Base-by-base conservation (phyloP, 495 filamentous ascomycete species). In the Tuber magnatum region DNA sequence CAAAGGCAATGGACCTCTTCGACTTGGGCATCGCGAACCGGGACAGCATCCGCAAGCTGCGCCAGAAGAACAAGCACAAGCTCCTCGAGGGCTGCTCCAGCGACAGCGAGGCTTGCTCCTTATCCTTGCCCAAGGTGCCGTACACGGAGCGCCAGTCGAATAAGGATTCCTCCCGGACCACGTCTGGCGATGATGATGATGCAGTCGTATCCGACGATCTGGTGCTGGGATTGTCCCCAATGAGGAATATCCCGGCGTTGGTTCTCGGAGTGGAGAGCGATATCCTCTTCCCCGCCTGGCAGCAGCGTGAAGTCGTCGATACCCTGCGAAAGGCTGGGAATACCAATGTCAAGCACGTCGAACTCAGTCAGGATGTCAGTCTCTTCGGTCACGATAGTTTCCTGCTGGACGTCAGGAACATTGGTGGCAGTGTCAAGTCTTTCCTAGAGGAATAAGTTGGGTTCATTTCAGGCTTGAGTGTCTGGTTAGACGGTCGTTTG, bases 1-100 rank as follows among this genome's bases (percentile, higher is more conserved):
- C 93, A 80, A 99, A 99, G 84, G 96, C 96, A 20, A 99, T 99
- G 95, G 95, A 98, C 80, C 87, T 98, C 20, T 99, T 99, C 83
- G 95, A 99, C 82, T 88, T 99, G 0, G 94, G 95, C 46, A 84
- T 85, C 51, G 86, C 87, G 24, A 90, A 91, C 75, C 92, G 92
- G 81, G 79, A 81, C 39, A 84, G 83, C 51, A 90, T 90, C 71
- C 81, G 79, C 71, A 69, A 80, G 14, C 83, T 87, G 22, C 82
- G 91, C 28, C 84, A 85, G 3, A 83, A 86, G 70, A 88, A 89
- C 46, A 83, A 84, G 72, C 79, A 79, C 24, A 89, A 86, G 69
- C 83, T 91, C 14, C 28, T 35, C 12, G 10, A 35, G 14, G 28
- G 14, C 56, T 61, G 4, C n/a, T 71, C 81, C 0, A 80, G 83